Percentiles rank a stretch among this genome's conserved stretches.
Evolutionary conservation across 2,329 filamentous ascomycete species (phyloP).

Genomic region (Hymenoscyphus repandus): DNA sequence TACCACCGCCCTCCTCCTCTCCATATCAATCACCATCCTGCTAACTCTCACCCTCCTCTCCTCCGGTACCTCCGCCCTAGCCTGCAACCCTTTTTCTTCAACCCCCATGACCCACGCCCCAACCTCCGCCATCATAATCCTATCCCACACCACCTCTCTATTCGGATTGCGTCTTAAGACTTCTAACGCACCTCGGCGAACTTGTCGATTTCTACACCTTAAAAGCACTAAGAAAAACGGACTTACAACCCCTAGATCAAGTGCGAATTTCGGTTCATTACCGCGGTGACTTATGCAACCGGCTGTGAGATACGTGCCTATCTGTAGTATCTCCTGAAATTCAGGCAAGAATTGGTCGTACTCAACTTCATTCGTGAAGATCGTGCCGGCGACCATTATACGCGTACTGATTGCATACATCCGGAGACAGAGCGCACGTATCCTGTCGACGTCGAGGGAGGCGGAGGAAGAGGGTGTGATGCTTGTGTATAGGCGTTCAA

Average conservation of each 20-base stretch:
- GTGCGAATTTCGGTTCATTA: conserved; percentile 27
- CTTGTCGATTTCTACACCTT: conserved; percentile 5
- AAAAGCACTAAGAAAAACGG: conserved; percentile 4
- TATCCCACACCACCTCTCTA: background rate
- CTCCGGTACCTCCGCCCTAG: background rate
- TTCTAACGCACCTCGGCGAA: conserved; percentile 4
- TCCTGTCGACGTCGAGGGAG: background rate
- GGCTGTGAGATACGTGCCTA: conserved; percentile 1
- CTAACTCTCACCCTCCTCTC: conserved; percentile 3
- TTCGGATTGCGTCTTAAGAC: background rate
- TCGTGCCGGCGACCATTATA: conserved; percentile 8
- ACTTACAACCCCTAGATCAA: conserved; percentile 8
- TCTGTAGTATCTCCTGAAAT: conserved; percentile 5
- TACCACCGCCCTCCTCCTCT: conserved; percentile 1
- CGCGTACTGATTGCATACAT: conserved; percentile 1
- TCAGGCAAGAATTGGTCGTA: conserved; percentile 12
- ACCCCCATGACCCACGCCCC: conserved; percentile 8
- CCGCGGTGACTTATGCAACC: background rate
- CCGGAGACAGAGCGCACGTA: background rate
- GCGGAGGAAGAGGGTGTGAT: background rate
- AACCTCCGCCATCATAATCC: conserved; percentile 4
- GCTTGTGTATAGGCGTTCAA: background rate
- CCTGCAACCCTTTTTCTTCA: conserved; percentile 4
- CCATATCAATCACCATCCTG: conserved; percentile 7
- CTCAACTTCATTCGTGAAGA: conserved; percentile 6